Evolutionary conservation across 345 rosid genomes (phyloP).

Genomic region (Theobroma cacao): DNA sequence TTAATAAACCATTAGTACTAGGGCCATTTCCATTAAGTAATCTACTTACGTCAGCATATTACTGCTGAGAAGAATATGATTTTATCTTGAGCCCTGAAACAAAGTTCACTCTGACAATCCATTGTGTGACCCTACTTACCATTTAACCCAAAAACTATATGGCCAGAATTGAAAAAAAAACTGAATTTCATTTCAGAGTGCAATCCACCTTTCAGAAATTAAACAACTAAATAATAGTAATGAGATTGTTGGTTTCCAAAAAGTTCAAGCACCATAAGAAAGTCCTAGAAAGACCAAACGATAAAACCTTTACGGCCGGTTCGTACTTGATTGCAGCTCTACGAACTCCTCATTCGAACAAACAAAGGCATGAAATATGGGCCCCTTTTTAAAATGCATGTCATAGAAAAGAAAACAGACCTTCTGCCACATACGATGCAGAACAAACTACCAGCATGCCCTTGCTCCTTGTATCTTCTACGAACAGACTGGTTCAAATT

Average conservation of each 20-base stretch:
- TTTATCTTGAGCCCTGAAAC: neutral
- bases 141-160: neutral
- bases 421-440: conserved; percentile 70
- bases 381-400: conserved; percentile 22
- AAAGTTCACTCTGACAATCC: neutral
- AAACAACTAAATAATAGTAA: neutral
- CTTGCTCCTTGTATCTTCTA: conserved; percentile 66
- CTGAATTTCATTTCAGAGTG: neutral
- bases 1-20: neutral
- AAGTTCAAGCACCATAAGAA: neutral
- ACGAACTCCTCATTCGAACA: conserved; percentile 22
- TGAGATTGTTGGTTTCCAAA: neutral
- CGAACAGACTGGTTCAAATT: conserved; percentile 41
- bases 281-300: neutral
- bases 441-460: conserved; percentile 69
- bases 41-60: neutral
- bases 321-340: neutral
- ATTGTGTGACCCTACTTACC: neutral
- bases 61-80: neutral
- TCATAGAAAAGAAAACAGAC: conserved; percentile 48
- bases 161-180: neutral
- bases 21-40: neutral
- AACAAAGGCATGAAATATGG: conserved; percentile 20
- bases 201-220: conserved; percentile 17
- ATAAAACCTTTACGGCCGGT: neutral